Conservation (phyloP, 352 stramenopile species). For the Pythium inflatum region DNA sequence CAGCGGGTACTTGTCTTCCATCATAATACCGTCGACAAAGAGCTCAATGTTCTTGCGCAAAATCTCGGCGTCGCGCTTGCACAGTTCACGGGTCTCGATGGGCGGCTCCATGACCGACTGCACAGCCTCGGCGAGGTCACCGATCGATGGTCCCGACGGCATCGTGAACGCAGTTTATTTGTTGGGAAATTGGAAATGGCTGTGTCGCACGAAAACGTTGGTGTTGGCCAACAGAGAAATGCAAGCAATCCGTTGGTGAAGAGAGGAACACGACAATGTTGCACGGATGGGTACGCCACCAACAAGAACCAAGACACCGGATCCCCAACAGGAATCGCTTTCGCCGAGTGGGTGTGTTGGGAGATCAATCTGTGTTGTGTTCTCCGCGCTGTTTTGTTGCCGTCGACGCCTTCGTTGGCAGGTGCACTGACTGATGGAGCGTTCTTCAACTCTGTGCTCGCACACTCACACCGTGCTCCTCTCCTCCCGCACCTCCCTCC, state of each 20-base stretch:
- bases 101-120: slow-evolving; percentile 28
- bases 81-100: slow-evolving; percentile 37
- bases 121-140: slow-evolving; percentile 14
- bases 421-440: not conserved
- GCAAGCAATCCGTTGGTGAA: too few relatives aligned
- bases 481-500: not conserved
- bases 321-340: not conserved
- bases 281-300: not conserved
- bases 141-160: slow-evolving; percentile 3
- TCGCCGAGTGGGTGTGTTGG: too few relatives aligned
- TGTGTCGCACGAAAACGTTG: too few relatives aligned
- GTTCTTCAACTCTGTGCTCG: slow-evolving; percentile 24
- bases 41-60: slow-evolving; percentile 77
- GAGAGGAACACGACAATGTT: not conserved
- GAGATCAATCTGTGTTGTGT: too few relatives aligned
- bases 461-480: not conserved
- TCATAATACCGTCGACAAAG: slow-evolving; percentile 85
- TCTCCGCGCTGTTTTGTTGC: too few relatives aligned
- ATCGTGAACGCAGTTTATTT: not conserved
- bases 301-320: too few relatives aligned
- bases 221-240: too few relatives aligned
- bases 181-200: too few relatives aligned
- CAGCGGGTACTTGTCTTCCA: slow-evolving; percentile 58
- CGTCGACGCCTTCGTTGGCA: not conserved
- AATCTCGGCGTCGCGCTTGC: slow-evolving; percentile 56